Conservation (phyloP, 148 eudicot species). For the Pouteria glomerata region DNA sequence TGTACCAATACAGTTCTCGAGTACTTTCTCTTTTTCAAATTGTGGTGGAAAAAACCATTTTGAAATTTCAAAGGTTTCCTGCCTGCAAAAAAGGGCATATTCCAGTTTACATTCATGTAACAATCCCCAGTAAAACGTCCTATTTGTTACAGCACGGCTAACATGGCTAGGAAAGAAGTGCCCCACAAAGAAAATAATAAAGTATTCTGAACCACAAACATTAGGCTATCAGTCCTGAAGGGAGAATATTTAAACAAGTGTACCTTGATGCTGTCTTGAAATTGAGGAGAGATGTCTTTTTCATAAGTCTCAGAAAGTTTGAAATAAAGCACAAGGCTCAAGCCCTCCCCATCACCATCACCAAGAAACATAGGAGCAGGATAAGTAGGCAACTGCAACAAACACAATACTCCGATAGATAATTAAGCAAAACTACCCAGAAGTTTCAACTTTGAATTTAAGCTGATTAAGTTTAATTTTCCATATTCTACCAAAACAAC, state of each 20-base stretch:
- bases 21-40: too few relatives aligned
- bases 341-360: slow-evolving; percentile 77
- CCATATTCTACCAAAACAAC: neutral
- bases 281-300: slow-evolving; percentile 57
- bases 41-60: too few relatives aligned
- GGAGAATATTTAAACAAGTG: neutral
- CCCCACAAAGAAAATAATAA: neutral
- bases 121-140: too few relatives aligned
- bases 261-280: slow-evolving; percentile 71
- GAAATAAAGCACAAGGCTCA: slow-evolving; percentile 81
- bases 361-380: slow-evolving; percentile 70
- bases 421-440: neutral
- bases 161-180: neutral
- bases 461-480: neutral
- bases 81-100: too few relatives aligned
- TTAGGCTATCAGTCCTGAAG: neutral
- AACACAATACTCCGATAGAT: neutral
- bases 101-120: too few relatives aligned
- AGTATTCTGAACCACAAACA: neutral
- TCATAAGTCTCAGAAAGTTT: slow-evolving; percentile 63
- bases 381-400: slow-evolving; percentile 67
- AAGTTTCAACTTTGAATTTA: neutral
- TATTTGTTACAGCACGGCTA: too few relatives aligned
- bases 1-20: too few relatives aligned
- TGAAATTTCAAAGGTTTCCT: too few relatives aligned